Percentiles rank a stretch among this genome's conserved stretches.
These are phyloP conservation scores for Dioszegia aurantiaca DNA, from an alignment of 768 basidiomycete species.

Conservation along the genomic window DNA sequence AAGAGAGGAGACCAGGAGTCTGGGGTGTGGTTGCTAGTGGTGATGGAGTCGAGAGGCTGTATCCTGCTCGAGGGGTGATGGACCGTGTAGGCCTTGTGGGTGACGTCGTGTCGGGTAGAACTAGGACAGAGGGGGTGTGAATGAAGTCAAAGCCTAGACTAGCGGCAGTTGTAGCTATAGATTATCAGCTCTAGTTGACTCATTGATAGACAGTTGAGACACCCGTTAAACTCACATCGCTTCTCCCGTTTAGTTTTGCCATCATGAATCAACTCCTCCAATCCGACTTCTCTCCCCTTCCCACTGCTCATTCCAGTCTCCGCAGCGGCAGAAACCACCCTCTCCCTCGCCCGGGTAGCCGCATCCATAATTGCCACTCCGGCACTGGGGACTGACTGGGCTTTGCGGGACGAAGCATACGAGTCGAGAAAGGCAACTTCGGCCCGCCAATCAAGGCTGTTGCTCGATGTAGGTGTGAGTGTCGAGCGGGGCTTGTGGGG, in stretches of 20 bases:
- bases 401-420: constrained; percentile 8
- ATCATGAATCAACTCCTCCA: constrained; percentile 37
- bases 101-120: constrained; percentile 29
- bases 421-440: constrained; percentile 30
- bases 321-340: not conserved
- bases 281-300: constrained; percentile 23
- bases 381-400: constrained; percentile 11
- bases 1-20: constrained; percentile 17
- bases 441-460: constrained; percentile 30
- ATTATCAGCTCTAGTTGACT: not conserved
- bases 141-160: constrained; percentile 46
- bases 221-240: constrained; percentile 29
- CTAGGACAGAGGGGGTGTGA: constrained; percentile 35
- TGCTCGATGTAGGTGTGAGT: constrained; percentile 6
- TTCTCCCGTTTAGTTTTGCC: constrained; percentile 37
- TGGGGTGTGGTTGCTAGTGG: constrained; percentile 10
- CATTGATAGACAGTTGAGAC: not conserved
- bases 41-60: constrained; percentile 1
- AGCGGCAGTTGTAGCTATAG: constrained; percentile 41
- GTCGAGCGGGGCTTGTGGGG: constrained; percentile 24
- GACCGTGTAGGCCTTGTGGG: not conserved
- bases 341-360: constrained; percentile 6
- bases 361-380: constrained; percentile 12
- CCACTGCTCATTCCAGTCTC: not conserved
- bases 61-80: not conserved